Percentiles rank a stretch among this genome's conserved stretches.
phyloP scores from a whole-genome alignment of 495 filamentous ascomycete species.

The Sabuloglossum arenarium region DNA sequence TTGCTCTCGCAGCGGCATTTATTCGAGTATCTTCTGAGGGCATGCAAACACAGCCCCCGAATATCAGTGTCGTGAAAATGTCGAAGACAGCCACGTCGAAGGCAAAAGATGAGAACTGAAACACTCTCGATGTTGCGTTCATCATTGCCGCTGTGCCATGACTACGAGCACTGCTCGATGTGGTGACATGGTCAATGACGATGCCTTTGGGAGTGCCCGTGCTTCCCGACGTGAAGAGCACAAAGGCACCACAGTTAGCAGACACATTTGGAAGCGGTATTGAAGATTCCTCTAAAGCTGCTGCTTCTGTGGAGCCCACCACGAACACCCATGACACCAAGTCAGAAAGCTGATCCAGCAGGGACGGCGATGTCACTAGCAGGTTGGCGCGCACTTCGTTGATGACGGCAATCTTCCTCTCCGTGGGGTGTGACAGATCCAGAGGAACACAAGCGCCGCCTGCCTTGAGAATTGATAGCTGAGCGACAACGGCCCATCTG shows the following conservation, averaged over 20 bases:
- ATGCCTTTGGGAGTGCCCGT: constrained; percentile 4
- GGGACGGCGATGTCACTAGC: too few relatives aligned
- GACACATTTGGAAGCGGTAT: too few relatives aligned
- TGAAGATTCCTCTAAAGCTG: too few relatives aligned
- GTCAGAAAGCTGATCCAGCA: too few relatives aligned
- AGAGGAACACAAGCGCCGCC: constrained; percentile 10
- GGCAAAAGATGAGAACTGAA: constrained; percentile 25
- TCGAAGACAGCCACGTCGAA: constrained; percentile 28
- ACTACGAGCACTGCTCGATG: not conserved
- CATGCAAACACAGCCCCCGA: constrained; percentile 29
- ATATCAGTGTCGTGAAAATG: constrained; percentile 23
- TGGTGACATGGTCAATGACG: not conserved
- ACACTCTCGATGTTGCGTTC: not conserved
- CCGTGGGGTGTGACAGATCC: not conserved
- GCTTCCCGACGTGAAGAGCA: constrained; percentile 4
- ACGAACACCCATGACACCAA: too few relatives aligned
- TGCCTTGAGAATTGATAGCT: constrained; percentile 12
- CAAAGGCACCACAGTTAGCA: too few relatives aligned
- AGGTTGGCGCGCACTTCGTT: too few relatives aligned
- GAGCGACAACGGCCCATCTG: constrained; percentile 13
- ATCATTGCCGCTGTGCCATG: not conserved
- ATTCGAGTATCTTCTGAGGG: constrained; percentile 16
- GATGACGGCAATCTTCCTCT: too few relatives aligned
- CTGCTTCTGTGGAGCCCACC: too few relatives aligned
- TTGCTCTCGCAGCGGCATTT: not conserved